These are phyloP conservation scores for Kluyveromyces sp. DNA, from an alignment of 1,139 yeast genomes.

Conservation along the genomic window DNA sequence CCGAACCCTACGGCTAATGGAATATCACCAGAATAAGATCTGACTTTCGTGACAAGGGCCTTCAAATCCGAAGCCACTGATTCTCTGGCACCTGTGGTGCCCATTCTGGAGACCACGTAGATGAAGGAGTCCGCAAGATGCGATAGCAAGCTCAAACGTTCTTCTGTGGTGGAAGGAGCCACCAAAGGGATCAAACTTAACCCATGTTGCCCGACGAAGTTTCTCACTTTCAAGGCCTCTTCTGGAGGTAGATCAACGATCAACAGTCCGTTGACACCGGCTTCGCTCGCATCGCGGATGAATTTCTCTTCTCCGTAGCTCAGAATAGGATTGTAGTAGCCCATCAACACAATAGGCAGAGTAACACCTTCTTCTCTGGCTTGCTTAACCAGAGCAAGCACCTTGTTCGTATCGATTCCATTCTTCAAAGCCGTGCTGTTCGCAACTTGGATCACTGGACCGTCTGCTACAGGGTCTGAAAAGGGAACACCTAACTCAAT, in stretches of 20 bases:
- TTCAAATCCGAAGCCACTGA: slow-evolving; percentile 60
- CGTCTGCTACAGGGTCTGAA: slow-evolving; percentile 99
- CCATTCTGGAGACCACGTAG: slow-evolving; percentile 95
- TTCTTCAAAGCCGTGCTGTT: slow-evolving; percentile 72
- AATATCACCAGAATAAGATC: slow-evolving; percentile 55
- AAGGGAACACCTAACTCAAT: slow-evolving; percentile 95
- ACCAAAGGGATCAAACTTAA: slow-evolving; percentile 86
- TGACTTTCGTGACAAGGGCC: slow-evolving; percentile 65
- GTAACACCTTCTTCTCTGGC: slow-evolving; percentile 83
- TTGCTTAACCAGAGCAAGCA: slow-evolving; percentile 60
- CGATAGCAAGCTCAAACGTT: slow-evolving; percentile 68
- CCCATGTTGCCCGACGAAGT: slow-evolving; percentile 58
- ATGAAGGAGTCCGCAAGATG: slow-evolving; percentile 90
- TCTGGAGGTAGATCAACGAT: slow-evolving; percentile 97
- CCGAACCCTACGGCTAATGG: slow-evolving; percentile 98
- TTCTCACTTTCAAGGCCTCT: slow-evolving; percentile 85
- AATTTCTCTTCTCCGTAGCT: slow-evolving; percentile 83
- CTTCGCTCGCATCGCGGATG: slow-evolving; percentile 66
- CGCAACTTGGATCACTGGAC: slow-evolving; percentile 90
- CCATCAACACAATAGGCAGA: slow-evolving; percentile 89
- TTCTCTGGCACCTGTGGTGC: slow-evolving; percentile 82
- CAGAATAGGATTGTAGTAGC: slow-evolving; percentile 91
- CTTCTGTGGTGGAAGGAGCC: slow-evolving; percentile 94
- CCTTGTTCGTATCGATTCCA: slow-evolving; percentile 64
- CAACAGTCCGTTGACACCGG: slow-evolving; percentile 93